These are phyloP conservation scores for Pueraria montana DNA, from an alignment of 306 rosid species.

Conservation along the genomic window DNA sequence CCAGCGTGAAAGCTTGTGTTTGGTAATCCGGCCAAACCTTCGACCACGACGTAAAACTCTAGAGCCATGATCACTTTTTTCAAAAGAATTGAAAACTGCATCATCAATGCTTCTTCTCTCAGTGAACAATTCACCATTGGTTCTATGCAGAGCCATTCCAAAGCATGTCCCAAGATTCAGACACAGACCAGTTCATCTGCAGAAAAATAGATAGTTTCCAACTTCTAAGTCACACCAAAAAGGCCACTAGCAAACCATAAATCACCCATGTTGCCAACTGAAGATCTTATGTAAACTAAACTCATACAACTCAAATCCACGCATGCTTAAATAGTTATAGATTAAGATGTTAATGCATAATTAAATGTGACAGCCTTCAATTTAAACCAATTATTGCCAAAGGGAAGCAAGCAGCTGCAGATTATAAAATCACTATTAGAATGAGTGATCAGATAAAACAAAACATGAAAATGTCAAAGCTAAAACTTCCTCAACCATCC, in stretches of 20 bases:
- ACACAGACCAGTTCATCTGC: slow-evolving; percentile 53
- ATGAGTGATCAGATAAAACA: slow-evolving; percentile 22
- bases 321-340: background rate
- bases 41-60: slow-evolving; percentile 74
- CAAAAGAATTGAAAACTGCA: slow-evolving; percentile 39
- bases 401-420: background rate
- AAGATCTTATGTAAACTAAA: slow-evolving; percentile 29
- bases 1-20: slow-evolving; percentile 62
- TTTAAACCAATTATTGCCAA: slow-evolving; percentile 21
- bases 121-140: slow-evolving; percentile 56
- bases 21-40: slow-evolving; percentile 70
- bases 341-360: slow-evolving; percentile 3
- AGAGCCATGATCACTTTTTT: slow-evolving; percentile 55
- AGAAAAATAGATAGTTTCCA: slow-evolving; percentile 6
- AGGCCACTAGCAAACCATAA: slow-evolving; percentile 6
- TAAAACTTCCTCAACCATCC: slow-evolving; percentile 21
- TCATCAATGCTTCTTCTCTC: slow-evolving; percentile 65
- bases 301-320: slow-evolving; percentile 30
- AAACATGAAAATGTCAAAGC: slow-evolving; percentile 1
- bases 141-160: slow-evolving; percentile 63
- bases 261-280: slow-evolving; percentile 1
- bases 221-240: slow-evolving; percentile 34
- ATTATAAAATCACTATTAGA: slow-evolving; percentile 6
- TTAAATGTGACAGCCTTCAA: slow-evolving; percentile 37
- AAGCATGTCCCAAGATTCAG: slow-evolving; percentile 50